These are phyloP conservation scores for Suillus cothurnatus DNA, from an alignment of 768 basidiomycete species.

Conservation along the genomic window DNA sequence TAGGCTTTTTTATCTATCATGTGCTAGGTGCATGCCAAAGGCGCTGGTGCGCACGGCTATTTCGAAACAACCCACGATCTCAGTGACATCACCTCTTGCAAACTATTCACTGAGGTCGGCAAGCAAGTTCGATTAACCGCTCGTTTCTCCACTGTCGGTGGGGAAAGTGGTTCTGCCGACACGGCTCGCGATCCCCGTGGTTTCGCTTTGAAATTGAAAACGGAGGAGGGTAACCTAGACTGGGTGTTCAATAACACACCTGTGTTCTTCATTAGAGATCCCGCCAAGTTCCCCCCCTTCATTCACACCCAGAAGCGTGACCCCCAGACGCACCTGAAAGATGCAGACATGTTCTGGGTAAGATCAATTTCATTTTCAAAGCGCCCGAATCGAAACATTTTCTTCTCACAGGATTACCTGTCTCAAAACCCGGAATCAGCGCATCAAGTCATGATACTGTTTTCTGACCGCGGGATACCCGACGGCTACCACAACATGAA, in stretches of 20 bases:
- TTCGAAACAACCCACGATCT: conserved; percentile 89
- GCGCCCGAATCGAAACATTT: conserved; percentile 32
- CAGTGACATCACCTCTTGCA: conserved; percentile 76
- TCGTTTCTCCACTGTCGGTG: conserved; percentile 94
- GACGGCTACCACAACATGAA: conserved; percentile 86
- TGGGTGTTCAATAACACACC: conserved; percentile 95
- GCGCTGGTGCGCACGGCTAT: conserved; percentile 90
- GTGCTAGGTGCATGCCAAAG: conserved; percentile 85
- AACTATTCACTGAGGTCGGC: conserved; percentile 64
- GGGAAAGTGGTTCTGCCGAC: conserved; percentile 86
- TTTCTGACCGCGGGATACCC: conserved; percentile 95
- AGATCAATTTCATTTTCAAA: conserved; percentile 25
- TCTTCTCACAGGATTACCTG: conserved; percentile 74
- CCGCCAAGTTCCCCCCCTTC: conserved; percentile 90
- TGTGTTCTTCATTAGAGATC: conserved; percentile 87
- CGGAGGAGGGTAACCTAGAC: conserved; percentile 90
- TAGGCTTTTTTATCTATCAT: conserved; percentile 26
- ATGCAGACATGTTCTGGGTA: conserved; percentile 85
- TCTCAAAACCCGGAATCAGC: conserved; percentile 87
- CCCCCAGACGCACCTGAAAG: conserved; percentile 91
- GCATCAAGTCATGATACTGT: conserved; percentile 86
- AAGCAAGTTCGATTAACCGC: conserved; percentile 74
- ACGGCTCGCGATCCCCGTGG: conserved; percentile 94
- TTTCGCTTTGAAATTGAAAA: conserved; percentile 87
- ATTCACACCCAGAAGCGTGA: conserved; percentile 93